A percentile compares a stretch with the other conserved stretches of the same genome.
Evolutionary conservation across 2,329 filamentous ascomycete species (phyloP).

Genomic region (Apiospora saccharicola): DNA sequence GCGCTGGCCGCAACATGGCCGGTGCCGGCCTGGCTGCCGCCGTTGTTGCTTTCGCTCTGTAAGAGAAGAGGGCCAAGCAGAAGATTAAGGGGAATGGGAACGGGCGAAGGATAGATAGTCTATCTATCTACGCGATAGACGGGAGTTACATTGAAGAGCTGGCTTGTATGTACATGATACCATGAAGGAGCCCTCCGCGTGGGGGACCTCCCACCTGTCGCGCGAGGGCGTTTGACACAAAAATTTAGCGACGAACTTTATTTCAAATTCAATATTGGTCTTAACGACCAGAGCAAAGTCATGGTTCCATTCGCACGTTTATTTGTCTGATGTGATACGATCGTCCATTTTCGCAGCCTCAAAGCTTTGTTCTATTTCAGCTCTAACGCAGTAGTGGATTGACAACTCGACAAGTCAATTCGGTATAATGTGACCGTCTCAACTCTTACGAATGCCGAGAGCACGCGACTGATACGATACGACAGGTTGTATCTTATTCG

Average conservation of each 20-base stretch:
- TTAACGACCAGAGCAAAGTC: neutral
- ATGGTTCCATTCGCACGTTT: neutral
- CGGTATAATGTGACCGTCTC: neutral
- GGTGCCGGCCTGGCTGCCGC: constrained; percentile 11
- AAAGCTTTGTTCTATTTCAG: neutral
- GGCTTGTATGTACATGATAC: constrained; percentile 18
- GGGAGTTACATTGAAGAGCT: neutral
- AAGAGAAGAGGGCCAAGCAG: neutral
- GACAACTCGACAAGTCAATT: neutral
- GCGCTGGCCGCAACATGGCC: constrained; percentile 16
- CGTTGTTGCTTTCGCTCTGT: constrained; percentile 9
- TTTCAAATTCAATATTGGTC: constrained; percentile 1
- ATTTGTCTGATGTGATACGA: neutral
- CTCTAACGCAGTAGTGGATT: neutral
- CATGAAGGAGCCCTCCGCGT: neutral
- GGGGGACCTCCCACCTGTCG: neutral
- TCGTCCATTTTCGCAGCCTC: too few relatives aligned
- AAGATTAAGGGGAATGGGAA: neutral
- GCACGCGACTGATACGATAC: neutral
- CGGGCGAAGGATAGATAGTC: neutral
- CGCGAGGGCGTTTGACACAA: neutral
- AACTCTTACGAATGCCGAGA: neutral
- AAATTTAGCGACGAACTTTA: neutral
- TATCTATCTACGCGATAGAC: neutral
- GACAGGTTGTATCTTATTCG: neutral